Evolutionary conservation across 192 early-diverging fungal genomes (phyloP).

Genomic region (Coemansia sp.): DNA sequence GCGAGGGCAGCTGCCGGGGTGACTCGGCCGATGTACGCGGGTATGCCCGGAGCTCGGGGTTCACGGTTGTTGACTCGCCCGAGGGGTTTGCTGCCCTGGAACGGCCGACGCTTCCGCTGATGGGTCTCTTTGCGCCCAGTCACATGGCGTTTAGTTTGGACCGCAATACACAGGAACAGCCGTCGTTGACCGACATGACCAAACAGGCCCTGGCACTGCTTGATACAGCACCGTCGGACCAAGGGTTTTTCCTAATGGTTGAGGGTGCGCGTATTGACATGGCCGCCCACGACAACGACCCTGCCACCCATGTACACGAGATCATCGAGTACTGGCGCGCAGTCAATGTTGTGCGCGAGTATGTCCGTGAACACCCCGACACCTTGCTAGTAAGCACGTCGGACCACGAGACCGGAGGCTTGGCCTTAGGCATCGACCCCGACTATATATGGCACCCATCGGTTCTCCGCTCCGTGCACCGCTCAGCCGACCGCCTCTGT

Average conservation of each 20-base stretch:
- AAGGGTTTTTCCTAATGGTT: slow-evolving; percentile 57
- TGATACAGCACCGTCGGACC: not conserved
- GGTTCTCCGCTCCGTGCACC: slow-evolving; percentile 15
- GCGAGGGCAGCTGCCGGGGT: slow-evolving; percentile 26
- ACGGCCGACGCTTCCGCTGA: slow-evolving; percentile 31
- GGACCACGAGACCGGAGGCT: slow-evolving; percentile 62
- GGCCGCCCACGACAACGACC: slow-evolving; percentile 57
- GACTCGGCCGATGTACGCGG: slow-evolving; percentile 39
- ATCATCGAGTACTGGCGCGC: slow-evolving; percentile 56
- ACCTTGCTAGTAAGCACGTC: slow-evolving; percentile 53
- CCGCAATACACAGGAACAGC: slow-evolving; percentile 30
- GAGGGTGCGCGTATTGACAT: slow-evolving; percentile 59
- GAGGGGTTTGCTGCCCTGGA: slow-evolving; percentile 10
- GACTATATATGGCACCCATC: slow-evolving; percentile 52
- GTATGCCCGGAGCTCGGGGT: slow-evolving; percentile 9
- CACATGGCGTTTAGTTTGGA: slow-evolving; percentile 55
- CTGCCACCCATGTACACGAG: slow-evolving; percentile 54
- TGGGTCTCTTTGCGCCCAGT: slow-evolving; percentile 43
- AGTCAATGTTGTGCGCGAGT: slow-evolving; percentile 42
- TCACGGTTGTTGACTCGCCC: slow-evolving; percentile 35
- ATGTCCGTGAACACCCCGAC: slow-evolving; percentile 42
- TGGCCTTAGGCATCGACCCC: slow-evolving; percentile 47
- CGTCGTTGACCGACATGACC: slow-evolving; percentile 53
- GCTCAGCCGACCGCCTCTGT: slow-evolving; percentile 34
- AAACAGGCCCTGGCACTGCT: slow-evolving; percentile 32